Percentiles rank a stretch among this genome's conserved stretches.
Evolutionary conservation across 345 rosid species (phyloP).

Genomic region (Boechera retrofracta): DNA sequence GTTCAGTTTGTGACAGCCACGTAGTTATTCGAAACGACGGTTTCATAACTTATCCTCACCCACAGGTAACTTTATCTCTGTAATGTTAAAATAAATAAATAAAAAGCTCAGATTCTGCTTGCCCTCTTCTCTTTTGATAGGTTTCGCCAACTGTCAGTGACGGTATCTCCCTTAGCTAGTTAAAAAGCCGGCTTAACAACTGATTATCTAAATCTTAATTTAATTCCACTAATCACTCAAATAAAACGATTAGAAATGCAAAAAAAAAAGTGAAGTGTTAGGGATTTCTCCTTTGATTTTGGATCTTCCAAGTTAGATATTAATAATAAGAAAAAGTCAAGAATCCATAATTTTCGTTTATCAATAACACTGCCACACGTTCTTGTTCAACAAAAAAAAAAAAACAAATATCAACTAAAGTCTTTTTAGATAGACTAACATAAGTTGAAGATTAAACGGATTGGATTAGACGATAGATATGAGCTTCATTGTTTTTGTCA

Average conservation of each 20-base stretch:
- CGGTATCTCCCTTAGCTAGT: slow-evolving; percentile 23
- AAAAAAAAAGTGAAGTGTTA: background rate
- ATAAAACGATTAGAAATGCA: slow-evolving; percentile 3
- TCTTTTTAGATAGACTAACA: slow-evolving; percentile 1
- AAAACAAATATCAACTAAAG: slow-evolving; percentile 5
- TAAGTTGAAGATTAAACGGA: background rate
- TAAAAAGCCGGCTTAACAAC: slow-evolving; percentile 24
- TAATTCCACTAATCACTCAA: slow-evolving; percentile 31
- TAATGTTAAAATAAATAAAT: background rate
- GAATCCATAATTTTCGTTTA: slow-evolving; percentile 35
- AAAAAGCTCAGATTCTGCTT: slow-evolving; percentile 24
- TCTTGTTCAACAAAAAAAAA: slow-evolving; percentile 26
- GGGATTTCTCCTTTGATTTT: slow-evolving; percentile 37
- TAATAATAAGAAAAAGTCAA: slow-evolving; percentile 37
- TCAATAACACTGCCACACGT: slow-evolving; percentile 49
- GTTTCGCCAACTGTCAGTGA: slow-evolving; percentile 37
- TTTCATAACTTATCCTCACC: slow-evolving; percentile 35
- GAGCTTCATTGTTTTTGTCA: background rate
- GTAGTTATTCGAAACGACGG: slow-evolving; percentile 29
- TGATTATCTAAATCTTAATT: slow-evolving; percentile 3
- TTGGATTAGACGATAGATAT: background rate
- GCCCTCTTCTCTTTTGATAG: slow-evolving; percentile 26
- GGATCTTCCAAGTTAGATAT: slow-evolving; percentile 29
- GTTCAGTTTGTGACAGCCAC: slow-evolving; percentile 44
- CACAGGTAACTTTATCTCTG: slow-evolving; percentile 34